These are phyloP conservation scores for Arthrocladium fulminans DNA, from an alignment of 2,329 filamentous ascomycete species.

Conservation along the genomic window DNA sequence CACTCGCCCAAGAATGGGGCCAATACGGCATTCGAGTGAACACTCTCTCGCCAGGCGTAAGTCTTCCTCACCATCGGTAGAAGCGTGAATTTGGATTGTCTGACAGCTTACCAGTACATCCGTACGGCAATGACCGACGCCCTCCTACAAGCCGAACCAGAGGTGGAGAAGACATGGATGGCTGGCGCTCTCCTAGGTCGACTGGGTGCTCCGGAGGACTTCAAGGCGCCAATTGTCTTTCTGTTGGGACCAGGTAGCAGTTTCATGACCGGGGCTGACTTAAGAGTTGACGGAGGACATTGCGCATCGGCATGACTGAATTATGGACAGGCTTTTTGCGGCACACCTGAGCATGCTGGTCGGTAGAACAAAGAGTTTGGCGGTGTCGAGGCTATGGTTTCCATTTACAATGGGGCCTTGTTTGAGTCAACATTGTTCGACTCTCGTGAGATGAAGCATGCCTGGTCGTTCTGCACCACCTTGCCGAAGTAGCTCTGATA, in stretches of 20 bases:
- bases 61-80: conserved; percentile 19
- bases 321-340: neutral
- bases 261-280: conserved; percentile 34
- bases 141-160: conserved; percentile 43
- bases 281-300: conserved; percentile 34
- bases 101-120: conserved; percentile 31
- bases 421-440: too few species aligned
- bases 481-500: too few species aligned
- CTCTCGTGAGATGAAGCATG: too few species aligned
- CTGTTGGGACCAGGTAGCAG: conserved; percentile 31
- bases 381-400: too few species aligned
- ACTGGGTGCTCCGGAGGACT: conserved; percentile 31
- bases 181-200: conserved; percentile 40
- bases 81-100: conserved; percentile 29
- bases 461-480: too few species aligned
- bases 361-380: too few species aligned
- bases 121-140: conserved; percentile 39
- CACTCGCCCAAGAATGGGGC: conserved; percentile 41
- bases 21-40: conserved; percentile 40
- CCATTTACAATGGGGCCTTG: too few species aligned
- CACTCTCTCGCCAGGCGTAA: conserved; percentile 35
- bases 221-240: conserved; percentile 30
- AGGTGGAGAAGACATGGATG: conserved; percentile 53
- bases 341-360: neutral
- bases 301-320: conserved; percentile 33